phyloP scores from a whole-genome alignment of 257 asterid genomes.

The Voacanga thouarsii region DNA sequence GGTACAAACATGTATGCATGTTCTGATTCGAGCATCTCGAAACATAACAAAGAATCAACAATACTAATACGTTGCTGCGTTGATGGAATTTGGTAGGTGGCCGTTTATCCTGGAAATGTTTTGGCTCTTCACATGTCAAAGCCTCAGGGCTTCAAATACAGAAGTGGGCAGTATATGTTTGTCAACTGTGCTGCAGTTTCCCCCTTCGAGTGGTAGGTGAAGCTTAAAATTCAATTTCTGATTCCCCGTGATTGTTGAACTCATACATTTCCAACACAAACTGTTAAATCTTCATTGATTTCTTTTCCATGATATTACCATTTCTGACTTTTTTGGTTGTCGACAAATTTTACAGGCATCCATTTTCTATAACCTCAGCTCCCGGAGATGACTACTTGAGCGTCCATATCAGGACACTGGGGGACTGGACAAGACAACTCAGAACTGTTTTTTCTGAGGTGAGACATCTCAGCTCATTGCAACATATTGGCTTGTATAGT shows the following conservation, averaged over 20 bases:
- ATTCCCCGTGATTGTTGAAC: neutral
- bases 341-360: slow-evolving; percentile 57
- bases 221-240: neutral
- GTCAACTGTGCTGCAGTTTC: slow-evolving; percentile 93
- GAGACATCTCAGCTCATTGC: neutral
- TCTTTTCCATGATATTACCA: too few relatives aligned
- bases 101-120: slow-evolving; percentile 82
- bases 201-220: slow-evolving; percentile 82
- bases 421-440: slow-evolving; percentile 90
- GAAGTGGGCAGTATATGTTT: slow-evolving; percentile 83
- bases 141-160: slow-evolving; percentile 83
- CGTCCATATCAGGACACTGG: slow-evolving; percentile 74
- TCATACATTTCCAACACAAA: neutral
- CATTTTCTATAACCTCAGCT: slow-evolving; percentile 84
- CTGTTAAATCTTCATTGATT: neutral
- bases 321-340: slow-evolving; percentile 9
- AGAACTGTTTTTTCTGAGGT: slow-evolving; percentile 71
- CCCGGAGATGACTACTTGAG: slow-evolving; percentile 79
- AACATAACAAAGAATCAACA: neutral
- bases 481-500: neutral
- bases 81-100: slow-evolving; percentile 51
- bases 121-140: slow-evolving; percentile 82
- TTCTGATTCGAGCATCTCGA: neutral
- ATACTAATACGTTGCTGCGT: neutral
- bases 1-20: slow-evolving; percentile 28